Percentiles rank a stretch among this genome's conserved stretches.
phyloP scores from a whole-genome alignment of 2,329 filamentous ascomycete genomes.

The Elsinoe ampelina region DNA sequence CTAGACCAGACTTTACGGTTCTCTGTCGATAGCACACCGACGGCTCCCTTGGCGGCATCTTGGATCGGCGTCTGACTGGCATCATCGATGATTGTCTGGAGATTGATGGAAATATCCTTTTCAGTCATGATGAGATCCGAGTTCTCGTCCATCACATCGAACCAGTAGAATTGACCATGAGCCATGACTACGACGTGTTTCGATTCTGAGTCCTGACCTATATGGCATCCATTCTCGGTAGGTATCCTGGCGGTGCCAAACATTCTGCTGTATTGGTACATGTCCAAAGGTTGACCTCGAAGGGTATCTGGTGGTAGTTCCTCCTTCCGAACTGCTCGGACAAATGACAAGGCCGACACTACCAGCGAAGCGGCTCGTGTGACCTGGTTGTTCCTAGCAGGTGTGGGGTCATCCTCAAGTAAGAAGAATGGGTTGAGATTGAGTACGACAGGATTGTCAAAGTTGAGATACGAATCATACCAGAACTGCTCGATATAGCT shows the following conservation, averaged over 20 bases:
- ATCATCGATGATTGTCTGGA: slow-evolving; percentile 87
- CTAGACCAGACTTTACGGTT: slow-evolving; percentile 96
- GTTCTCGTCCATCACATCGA: slow-evolving; percentile 91
- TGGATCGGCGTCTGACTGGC: slow-evolving; percentile 82
- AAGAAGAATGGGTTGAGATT: slow-evolving; percentile 98
- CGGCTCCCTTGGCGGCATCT: slow-evolving; percentile 85
- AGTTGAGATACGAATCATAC: slow-evolving; percentile 99
- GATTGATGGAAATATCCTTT: slow-evolving; percentile 81
- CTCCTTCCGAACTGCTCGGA: slow-evolving; percentile 83
- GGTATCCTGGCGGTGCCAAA: slow-evolving; percentile 93
- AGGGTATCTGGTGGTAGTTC: slow-evolving; percentile 84
- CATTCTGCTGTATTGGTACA: slow-evolving; percentile 95
- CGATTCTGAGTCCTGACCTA: slow-evolving; percentile 85
- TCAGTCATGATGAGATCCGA: slow-evolving; percentile 95
- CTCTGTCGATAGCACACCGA: slow-evolving; percentile 91
- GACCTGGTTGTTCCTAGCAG: slow-evolving; percentile 91
- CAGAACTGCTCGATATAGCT: slow-evolving; percentile 99
- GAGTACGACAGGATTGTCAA: slow-evolving; percentile 91
- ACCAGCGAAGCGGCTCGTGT: slow-evolving; percentile 88
- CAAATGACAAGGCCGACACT: slow-evolving; percentile 82
- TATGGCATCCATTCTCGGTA: slow-evolving; percentile 88
- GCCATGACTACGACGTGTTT: slow-evolving; percentile 91
- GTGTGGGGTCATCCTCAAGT: slow-evolving; percentile 92
- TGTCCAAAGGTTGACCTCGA: slow-evolving; percentile 77
- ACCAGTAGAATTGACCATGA: slow-evolving; percentile 97